These are phyloP conservation scores for Populus trichocarpa DNA, from an alignment of 441 rosid species.

Conservation along the genomic window DNA sequence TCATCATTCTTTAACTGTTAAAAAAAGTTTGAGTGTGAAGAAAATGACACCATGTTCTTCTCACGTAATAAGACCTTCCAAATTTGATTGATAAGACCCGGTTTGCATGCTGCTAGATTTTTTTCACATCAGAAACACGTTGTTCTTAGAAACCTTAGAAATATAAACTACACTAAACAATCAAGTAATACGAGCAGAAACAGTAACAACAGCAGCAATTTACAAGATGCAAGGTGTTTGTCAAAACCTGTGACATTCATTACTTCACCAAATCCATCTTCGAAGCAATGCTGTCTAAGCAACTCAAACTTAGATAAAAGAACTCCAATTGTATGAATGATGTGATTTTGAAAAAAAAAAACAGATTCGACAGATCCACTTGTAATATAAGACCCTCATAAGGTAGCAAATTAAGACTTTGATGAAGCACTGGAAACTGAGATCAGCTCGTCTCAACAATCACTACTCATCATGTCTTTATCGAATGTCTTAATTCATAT, in stretches of 20 bases:
- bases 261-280: neutral
- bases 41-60: neutral
- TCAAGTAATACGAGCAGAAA: neutral
- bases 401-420: too few relatives aligned
- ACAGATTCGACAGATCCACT: too few relatives aligned
- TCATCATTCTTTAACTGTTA: neutral
- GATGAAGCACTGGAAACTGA: neutral
- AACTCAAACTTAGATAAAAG: neutral
- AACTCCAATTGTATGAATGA: neutral
- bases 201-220: neutral
- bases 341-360: neutral
- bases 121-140: neutral
- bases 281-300: neutral
- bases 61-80: neutral
- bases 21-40: neutral
- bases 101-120: neutral
- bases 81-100: neutral
- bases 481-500: neutral
- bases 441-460: neutral
- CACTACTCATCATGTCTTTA: neutral
- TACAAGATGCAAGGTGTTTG: neutral
- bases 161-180: neutral
- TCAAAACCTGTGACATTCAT: neutral
- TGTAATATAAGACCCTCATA: too few relatives aligned
- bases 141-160: neutral